Percentiles rank a stretch among this genome's conserved stretches.
Evolutionary conservation across 2,329 filamentous ascomycete genomes (phyloP).

Genomic region (Cladosporium colombiae): DNA sequence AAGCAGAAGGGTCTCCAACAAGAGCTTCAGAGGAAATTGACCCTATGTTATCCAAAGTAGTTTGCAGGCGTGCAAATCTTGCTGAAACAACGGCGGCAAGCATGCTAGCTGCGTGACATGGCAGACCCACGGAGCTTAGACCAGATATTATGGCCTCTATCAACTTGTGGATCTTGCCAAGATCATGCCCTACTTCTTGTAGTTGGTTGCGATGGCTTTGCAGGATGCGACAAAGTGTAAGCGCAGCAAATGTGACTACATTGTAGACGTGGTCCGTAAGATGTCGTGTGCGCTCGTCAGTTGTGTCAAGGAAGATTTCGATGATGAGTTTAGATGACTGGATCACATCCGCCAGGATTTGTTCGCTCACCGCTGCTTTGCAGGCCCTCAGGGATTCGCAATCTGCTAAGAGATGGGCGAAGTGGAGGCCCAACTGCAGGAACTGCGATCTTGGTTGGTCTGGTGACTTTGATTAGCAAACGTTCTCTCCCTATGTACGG

Average conservation of each 20-base stretch:
- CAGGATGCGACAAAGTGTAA: slow-evolving; percentile 42
- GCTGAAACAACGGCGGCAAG: slow-evolving; percentile 3
- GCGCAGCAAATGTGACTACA: slow-evolving; percentile 49
- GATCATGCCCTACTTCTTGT: not conserved
- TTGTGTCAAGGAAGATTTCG: slow-evolving; percentile 45
- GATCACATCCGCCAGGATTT: slow-evolving; percentile 42
- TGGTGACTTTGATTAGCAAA: slow-evolving; percentile 28
- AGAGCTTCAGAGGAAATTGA: not conserved
- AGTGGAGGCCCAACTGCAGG: slow-evolving; percentile 49
- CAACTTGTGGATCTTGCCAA: not conserved
- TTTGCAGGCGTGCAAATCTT: not conserved
- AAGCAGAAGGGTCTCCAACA: not conserved
- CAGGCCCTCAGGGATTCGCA: slow-evolving; percentile 41
- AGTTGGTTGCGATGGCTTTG: slow-evolving; percentile 20
- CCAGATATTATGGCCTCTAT: not conserved
- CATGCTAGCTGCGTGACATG: slow-evolving; percentile 6
- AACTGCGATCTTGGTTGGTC: slow-evolving; percentile 49
- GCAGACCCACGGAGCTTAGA: not conserved
- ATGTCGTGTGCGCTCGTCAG: slow-evolving; percentile 48
- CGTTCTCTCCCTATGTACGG: not conserved
- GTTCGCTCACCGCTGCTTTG: not conserved
- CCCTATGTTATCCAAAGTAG: not conserved
- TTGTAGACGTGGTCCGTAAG: slow-evolving; percentile 52
- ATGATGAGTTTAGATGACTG: slow-evolving; percentile 44
- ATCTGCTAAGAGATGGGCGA: slow-evolving; percentile 47